Evolutionary conservation across 371 early-diverging fungal species (phyloP).

Genomic region (Rhizopus microsporus): DNA sequence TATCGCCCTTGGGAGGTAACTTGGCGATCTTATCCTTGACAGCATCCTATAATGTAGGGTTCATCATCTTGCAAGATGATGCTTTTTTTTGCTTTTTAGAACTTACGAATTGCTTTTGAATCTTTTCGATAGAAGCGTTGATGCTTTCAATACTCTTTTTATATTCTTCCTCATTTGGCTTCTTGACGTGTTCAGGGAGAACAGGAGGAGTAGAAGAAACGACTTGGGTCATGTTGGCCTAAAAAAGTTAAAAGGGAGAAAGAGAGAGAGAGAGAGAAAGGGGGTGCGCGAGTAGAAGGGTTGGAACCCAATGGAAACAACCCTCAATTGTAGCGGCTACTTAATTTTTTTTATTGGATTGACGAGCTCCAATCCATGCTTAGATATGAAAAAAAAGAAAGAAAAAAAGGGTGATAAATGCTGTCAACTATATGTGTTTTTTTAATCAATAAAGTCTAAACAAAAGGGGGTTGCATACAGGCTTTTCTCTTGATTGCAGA

Average conservation of each 20-base stretch:
- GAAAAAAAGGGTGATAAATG: too few species aligned
- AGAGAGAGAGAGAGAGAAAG: not conserved
- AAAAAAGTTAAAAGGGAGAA: not conserved
- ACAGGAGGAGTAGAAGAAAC: slow-evolving; percentile 25
- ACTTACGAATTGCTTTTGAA: slow-evolving; percentile 60
- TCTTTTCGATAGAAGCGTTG: slow-evolving; percentile 56
- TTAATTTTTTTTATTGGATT: too few species aligned
- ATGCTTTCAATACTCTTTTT: slow-evolving; percentile 51
- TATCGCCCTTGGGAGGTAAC: slow-evolving; percentile 37
- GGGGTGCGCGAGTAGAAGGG: not conserved
- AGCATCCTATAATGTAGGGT: slow-evolving; percentile 44
- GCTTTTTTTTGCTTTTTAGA: slow-evolving; percentile 2
- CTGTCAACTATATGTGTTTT: too few species aligned
- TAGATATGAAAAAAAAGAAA: too few species aligned
- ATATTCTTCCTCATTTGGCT: slow-evolving; percentile 54
- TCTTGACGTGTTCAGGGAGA: slow-evolving; percentile 45
- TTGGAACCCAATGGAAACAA: not conserved
- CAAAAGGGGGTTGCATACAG: too few species aligned
- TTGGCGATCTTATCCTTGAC: slow-evolving; percentile 63
- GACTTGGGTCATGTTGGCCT: slow-evolving; percentile 2
- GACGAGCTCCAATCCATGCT: too few species aligned
- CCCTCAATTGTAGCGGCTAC: too few species aligned
- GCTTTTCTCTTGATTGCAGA: too few species aligned
- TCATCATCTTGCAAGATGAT: slow-evolving; percentile 3
- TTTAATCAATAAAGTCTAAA: too few species aligned